phyloP scores from a whole-genome alignment of 495 filamentous ascomycete genomes.

The Filosporella fistucella region DNA sequence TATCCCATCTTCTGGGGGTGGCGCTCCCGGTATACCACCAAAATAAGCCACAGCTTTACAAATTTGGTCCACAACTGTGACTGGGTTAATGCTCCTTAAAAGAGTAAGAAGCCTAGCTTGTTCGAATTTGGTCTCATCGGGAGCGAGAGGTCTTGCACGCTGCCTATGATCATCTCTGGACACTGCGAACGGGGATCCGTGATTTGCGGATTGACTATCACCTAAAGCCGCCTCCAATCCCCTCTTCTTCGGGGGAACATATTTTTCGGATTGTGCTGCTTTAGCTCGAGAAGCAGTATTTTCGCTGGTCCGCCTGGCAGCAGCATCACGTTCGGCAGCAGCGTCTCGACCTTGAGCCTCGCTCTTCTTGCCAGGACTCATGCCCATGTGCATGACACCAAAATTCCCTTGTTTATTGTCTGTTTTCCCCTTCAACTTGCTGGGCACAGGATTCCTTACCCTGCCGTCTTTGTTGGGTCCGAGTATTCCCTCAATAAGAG shows the following conservation, averaged over 20 bases:
- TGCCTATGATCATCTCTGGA: conserved; percentile 21
- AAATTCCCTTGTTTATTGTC: conserved; percentile 54
- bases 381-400: conserved; percentile 53
- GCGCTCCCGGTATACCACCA: conserved; percentile 50
- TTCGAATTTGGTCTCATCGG: conserved; percentile 47
- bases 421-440: conserved; percentile 53
- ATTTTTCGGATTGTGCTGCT: conserved; percentile 43
- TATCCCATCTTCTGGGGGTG: conserved; percentile 42
- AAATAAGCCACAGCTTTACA: conserved; percentile 55
- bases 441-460: conserved; percentile 52
- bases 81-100: conserved; percentile 44
- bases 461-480: conserved; percentile 39
- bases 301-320: conserved; percentile 43
- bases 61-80: conserved; percentile 50
- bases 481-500: conserved; percentile 24
- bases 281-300: conserved; percentile 48
- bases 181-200: conserved; percentile 22
- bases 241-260: conserved; percentile 43
- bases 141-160: conserved; percentile 28
- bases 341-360: conserved; percentile 42
- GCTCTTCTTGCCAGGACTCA: conserved; percentile 31
- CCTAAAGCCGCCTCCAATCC: conserved; percentile 32
- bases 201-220: conserved; percentile 26
- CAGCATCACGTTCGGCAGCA: conserved; percentile 42
- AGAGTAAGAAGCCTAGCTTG: conserved; percentile 50